phyloP scores from a whole-genome alignment of 2,329 filamentous ascomycete species.

The Chaetomiaceae sp. region DNA sequence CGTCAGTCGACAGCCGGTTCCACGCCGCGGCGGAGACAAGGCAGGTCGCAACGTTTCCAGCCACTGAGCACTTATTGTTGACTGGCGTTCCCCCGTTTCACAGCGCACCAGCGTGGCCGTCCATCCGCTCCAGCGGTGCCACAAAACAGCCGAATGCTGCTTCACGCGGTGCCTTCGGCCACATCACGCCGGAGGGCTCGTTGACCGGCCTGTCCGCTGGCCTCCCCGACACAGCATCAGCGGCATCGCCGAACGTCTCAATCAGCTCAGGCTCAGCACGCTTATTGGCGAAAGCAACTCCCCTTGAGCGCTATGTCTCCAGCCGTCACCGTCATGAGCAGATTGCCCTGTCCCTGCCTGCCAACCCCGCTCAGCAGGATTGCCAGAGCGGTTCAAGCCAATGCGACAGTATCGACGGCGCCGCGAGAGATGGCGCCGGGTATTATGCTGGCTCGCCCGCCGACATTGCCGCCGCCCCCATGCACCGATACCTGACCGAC shows the following conservation, averaged over 20 bases:
- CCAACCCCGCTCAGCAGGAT: too few species aligned
- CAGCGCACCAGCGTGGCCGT: too few species aligned
- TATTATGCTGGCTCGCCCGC: too few species aligned
- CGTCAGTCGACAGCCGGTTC: background rate
- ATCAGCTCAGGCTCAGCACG: background rate
- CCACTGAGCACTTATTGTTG: background rate
- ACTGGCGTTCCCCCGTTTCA: background rate
- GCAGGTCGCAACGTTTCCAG: background rate
- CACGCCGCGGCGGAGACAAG: background rate
- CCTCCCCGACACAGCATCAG: background rate
- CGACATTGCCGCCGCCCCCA: background rate
- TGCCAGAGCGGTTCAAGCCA: too few species aligned
- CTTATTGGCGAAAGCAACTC: background rate
- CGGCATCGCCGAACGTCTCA: conserved; percentile 2
- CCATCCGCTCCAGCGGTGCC: too few species aligned
- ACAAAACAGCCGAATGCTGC: background rate
- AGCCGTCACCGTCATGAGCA: conserved; percentile 6
- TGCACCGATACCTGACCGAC: conserved; percentile 2
- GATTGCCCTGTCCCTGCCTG: background rate
- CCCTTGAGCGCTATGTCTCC: conserved; percentile 2
- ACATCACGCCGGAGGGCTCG: conserved; percentile 4
- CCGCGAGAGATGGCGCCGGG: too few species aligned
- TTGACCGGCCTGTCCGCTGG: background rate
- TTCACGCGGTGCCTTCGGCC: background rate
- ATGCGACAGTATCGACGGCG: too few species aligned